These are phyloP conservation scores for Bruguiera gymnorhiza DNA, from an alignment of 345 rosid genomes.

Conservation along the genomic window DNA sequence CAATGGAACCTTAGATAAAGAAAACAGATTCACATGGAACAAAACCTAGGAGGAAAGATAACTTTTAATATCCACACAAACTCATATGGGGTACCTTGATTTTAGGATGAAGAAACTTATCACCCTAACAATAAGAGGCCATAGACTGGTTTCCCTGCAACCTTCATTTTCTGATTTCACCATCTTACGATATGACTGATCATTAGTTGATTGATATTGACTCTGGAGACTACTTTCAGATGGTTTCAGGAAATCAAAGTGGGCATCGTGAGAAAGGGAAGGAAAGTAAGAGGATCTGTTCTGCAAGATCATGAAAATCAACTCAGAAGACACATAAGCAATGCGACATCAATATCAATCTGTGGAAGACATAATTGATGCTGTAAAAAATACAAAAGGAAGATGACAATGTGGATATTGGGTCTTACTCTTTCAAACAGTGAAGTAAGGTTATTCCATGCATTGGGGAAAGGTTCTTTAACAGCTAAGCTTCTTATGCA, in stretches of 20 bases:
- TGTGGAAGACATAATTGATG: constrained; percentile 6
- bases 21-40: not conserved
- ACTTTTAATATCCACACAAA: not conserved
- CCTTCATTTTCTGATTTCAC: constrained; percentile 30
- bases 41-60: not conserved
- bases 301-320: constrained; percentile 52
- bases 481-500: constrained; percentile 92
- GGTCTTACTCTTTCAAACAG: constrained; percentile 75
- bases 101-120: constrained; percentile 65
- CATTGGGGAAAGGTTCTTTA: constrained; percentile 92
- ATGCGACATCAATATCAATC: constrained; percentile 1
- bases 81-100: constrained; percentile 47
- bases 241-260: constrained; percentile 59
- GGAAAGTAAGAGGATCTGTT: constrained; percentile 52
- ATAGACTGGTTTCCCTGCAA: constrained; percentile 34
- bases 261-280: constrained; percentile 37
- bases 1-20: not conserved
- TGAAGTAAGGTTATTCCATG: constrained; percentile 67
- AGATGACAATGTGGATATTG: not conserved
- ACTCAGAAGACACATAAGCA: constrained; percentile 18
- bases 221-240: constrained; percentile 29
- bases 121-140: constrained; percentile 65
- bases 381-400: not conserved
- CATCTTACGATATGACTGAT: constrained; percentile 16
- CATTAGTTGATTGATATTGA: constrained; percentile 21